phyloP scores from a whole-genome alignment of 192 early-diverging fungal genomes.

The Diversispora eburnea region DNA sequence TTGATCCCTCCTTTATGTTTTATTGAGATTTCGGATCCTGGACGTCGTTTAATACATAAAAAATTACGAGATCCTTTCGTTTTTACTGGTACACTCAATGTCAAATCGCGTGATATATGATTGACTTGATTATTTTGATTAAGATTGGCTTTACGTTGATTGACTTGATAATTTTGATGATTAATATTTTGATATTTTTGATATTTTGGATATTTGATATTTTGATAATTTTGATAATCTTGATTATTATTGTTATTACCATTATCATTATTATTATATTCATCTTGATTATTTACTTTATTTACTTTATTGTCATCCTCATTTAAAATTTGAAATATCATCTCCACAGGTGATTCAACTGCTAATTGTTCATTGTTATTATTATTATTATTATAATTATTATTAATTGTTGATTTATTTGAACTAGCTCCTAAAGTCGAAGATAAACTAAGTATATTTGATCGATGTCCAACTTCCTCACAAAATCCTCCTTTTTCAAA shows the following conservation, averaged over 20 bases:
- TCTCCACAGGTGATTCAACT: no score
- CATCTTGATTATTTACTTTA: no score
- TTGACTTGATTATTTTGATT: not conserved
- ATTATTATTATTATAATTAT: not conserved
- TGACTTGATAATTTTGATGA: not conserved
- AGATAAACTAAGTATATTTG: constrained; percentile 5
- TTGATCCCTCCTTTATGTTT: not conserved
- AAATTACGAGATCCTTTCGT: not conserved
- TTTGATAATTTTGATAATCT: no score
- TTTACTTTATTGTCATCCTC: no score
- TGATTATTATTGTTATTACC: no score
- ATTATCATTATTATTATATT: no score
- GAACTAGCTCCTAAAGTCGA: not conserved
- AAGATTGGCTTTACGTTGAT: not conserved
- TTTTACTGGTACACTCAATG: not conserved
- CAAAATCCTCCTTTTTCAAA: not conserved
- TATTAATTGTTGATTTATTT: not conserved
- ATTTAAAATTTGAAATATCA: no score
- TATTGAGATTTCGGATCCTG: not conserved
- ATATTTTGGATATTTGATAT: no score
- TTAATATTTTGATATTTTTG: not conserved
- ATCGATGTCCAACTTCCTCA: not conserved
- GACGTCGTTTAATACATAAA: not conserved
- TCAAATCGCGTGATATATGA: not conserved
- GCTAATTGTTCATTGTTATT: not conserved